A percentile compares a stretch with the other conserved stretches of the same genome.
Evolutionary conservation across 495 filamentous ascomycete species (phyloP).

Genomic region (Clavariopsis aquatica): DNA sequence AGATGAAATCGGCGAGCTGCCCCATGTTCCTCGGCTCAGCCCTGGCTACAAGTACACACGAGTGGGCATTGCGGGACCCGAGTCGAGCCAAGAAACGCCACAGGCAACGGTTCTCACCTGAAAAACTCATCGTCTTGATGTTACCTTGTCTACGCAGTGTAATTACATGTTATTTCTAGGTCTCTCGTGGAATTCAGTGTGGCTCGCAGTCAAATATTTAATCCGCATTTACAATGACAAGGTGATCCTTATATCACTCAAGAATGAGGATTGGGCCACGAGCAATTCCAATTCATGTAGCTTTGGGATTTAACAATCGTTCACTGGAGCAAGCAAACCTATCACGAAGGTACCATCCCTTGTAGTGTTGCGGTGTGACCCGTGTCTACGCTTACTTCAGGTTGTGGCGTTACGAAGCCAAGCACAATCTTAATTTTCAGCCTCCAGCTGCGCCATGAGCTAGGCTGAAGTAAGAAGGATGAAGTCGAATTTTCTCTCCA

Average conservation of each 20-base stretch:
- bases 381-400: no score
- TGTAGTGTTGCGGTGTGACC: no score
- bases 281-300: no score
- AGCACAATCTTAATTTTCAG: slow-evolving; percentile 5
- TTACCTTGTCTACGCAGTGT: neutral
- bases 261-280: no score
- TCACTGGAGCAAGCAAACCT: no score
- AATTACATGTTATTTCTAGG: neutral
- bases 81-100: neutral
- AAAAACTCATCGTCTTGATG: neutral
- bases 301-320: no score
- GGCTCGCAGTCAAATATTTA: no score
- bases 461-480: slow-evolving; percentile 11
- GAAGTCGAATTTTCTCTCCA: slow-evolving; percentile 5
- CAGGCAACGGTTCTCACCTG: neutral
- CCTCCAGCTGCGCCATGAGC: slow-evolving; percentile 3
- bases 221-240: no score
- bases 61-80: neutral
- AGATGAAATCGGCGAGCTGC: neutral
- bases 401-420: slow-evolving; percentile 10
- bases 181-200: slow-evolving; percentile 3
- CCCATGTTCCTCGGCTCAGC: neutral
- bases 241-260: no score
- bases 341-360: no score
- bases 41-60: neutral